A percentile compares a stretch with the other conserved stretches of the same genome.
phyloP scores from a whole-genome alignment of 495 filamentous ascomycete genomes.

The Chaetomium cochliodes region DNA sequence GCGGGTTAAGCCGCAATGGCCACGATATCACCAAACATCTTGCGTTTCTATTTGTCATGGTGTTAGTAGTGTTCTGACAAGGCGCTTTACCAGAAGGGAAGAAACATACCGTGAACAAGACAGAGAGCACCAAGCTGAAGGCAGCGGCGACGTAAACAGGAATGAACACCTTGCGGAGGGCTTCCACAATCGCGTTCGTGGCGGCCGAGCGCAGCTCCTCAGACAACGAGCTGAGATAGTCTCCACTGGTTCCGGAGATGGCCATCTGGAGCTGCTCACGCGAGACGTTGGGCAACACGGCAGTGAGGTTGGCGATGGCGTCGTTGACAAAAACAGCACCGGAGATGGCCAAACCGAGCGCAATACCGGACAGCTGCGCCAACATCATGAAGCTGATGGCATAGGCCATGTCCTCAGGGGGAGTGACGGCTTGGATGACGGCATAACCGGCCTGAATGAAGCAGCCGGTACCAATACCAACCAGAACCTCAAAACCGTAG shows the following conservation, averaged over 20 bases:
- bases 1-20: conserved; percentile 9
- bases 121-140: conserved; percentile 11
- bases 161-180: conserved; percentile 19
- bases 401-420: conserved; percentile 38
- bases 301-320: conserved; percentile 1
- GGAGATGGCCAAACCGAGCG: conserved; percentile 18
- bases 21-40: conserved; percentile 12
- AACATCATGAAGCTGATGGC: conserved; percentile 53
- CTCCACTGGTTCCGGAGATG: conserved; percentile 14
- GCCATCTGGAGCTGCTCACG: conserved; percentile 19
- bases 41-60: conserved; percentile 2
- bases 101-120: conserved; percentile 14
- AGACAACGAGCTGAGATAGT: background rate
- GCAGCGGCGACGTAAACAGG: conserved; percentile 18
- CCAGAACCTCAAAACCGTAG: conserved; percentile 55
- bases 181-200: conserved; percentile 5
- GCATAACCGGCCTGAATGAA: conserved; percentile 52
- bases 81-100: background rate
- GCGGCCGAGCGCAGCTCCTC: background rate
- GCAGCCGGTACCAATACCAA: conserved; percentile 55
- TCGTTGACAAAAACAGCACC: conserved; percentile 17
- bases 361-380: conserved; percentile 9
- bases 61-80: conserved; percentile 1
- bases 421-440: conserved; percentile 51
- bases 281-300: conserved; percentile 1